phyloP scores from a whole-genome alignment of 1,284 basidiomycete species.

The Calocybe gambosa region DNA sequence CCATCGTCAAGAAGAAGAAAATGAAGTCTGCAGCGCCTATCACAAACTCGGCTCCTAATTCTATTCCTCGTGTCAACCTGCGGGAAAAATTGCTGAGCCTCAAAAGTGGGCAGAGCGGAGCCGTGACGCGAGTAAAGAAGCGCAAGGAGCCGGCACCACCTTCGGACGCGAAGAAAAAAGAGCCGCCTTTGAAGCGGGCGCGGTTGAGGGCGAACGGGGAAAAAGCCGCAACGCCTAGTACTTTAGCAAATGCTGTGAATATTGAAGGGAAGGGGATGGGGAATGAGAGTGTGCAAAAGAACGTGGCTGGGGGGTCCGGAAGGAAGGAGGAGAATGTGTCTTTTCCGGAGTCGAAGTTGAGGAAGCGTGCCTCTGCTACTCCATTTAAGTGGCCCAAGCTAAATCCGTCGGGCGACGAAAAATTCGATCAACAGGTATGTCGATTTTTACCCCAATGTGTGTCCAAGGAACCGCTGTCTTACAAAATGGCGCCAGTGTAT shows the following conservation, averaged over 20 bases:
- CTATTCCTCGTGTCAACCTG: conserved; percentile 5
- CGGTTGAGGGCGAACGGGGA: conserved; percentile 7
- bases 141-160: conserved; percentile 18
- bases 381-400: conserved; percentile 16
- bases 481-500: conserved; percentile 23
- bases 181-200: conserved; percentile 28
- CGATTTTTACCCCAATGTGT: background rate
- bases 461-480: conserved; percentile 1
- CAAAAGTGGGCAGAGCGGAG: conserved; percentile 11
- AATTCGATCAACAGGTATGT: conserved; percentile 25
- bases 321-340: conserved; percentile 5
- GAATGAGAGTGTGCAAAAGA: conserved; percentile 1
- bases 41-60: background rate
- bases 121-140: conserved; percentile 26
- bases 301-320: background rate
- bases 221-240: background rate
- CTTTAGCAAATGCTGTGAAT: background rate
- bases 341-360: conserved; percentile 5
- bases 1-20: conserved; percentile 12
- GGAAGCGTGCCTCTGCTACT: background rate
- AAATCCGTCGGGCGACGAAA: conserved; percentile 9
- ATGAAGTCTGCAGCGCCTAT: background rate
- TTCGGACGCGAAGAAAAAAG: conserved; percentile 8
- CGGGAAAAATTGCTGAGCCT: conserved; percentile 7
- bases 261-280: conserved; percentile 11